phyloP scores from a whole-genome alignment of 495 filamentous ascomycete species.

The Acidiella bohemica region DNA sequence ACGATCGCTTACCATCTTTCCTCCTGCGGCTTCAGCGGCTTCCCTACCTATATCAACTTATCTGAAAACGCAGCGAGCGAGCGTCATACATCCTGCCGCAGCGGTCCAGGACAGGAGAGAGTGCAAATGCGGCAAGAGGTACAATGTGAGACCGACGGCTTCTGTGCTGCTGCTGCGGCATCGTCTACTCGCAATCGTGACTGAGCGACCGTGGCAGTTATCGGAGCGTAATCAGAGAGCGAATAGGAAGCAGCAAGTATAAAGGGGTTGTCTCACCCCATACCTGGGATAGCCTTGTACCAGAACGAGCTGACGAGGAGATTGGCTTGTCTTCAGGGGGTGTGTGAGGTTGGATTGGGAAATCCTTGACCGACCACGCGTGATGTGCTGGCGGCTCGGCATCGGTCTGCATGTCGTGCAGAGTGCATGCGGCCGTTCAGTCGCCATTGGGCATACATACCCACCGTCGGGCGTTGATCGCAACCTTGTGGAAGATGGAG shows the following conservation, averaged over 20 bases:
- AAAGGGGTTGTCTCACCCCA: conserved; percentile 13
- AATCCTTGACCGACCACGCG: not conserved
- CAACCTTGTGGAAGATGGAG: not conserved
- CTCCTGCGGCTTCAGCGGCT: no score
- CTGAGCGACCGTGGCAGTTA: no score
- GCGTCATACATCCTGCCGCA: conserved; percentile 15
- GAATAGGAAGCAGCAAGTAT: conserved; percentile 1
- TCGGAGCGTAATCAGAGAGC: not conserved
- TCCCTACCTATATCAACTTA: no score
- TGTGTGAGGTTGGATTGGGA: not conserved
- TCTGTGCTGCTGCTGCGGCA: conserved; percentile 14
- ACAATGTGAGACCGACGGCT: conserved; percentile 4
- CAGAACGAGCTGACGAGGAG: conserved; percentile 12
- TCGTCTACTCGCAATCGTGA: no score
- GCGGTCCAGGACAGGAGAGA: conserved; percentile 1
- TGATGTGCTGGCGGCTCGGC: conserved; percentile 10
- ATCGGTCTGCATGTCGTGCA: conserved; percentile 5
- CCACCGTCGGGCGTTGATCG: not conserved
- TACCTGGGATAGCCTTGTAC: conserved; percentile 7
- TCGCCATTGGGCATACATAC: no score
- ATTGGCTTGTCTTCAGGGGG: conserved; percentile 16
- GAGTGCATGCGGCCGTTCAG: not conserved
- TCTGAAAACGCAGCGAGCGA: conserved; percentile 6
- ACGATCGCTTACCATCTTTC: no score
- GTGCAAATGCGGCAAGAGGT: not conserved